Base-by-base conservation (phyloP, 208 protist genomes). In the Trypanosoma avium region DNA sequence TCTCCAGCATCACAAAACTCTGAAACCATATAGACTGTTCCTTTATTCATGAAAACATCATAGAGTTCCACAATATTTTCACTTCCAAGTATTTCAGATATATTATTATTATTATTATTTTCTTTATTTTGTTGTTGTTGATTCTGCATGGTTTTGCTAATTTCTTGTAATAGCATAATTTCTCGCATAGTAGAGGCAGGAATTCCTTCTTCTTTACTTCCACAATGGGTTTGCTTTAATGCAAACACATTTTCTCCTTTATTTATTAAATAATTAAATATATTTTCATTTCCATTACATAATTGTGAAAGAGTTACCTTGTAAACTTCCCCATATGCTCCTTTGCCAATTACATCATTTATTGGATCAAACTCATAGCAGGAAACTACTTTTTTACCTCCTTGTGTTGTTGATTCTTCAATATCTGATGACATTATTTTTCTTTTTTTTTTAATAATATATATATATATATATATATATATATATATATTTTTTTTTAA, bases 251-350 rank as follows among this genome's bases (percentile, higher is more conserved):
- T 27, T 24, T 54, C 30, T 59, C 53, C 59, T 33, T 40, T 24
- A 29, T 30, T 55, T 26, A 9, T 21, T 2, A 48, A 43, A 29
- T 21, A 1, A 32, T 48, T 45, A 33, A 4, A 10, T 3, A 40
- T 27, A 19, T 55, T 42, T 21, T 29, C 32, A 36, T 65, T 38
- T 17, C 5, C 38, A 49, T 57, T 42, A 32, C 50, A 22, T 17
- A 26, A 26, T 0, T n/a, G 7, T 24, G 59, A 45, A 73, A 30
- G 4, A n/a, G 26, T 60, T 2, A 81, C 94, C 42, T 94, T 92
- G 74, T 95, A 98, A 1, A 99, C 98, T 19, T 96, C 86, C 29
- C 98, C 98, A 66, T 99, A 99, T 4, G 95, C 98, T 6, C 98
- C 98, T 53, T 97, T 90, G 8, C 98, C 98, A 32, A 99, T 80